Base-by-base conservation (phyloP, 1,139 yeast genomes). In the Suhomyces choctaworum region DNA sequence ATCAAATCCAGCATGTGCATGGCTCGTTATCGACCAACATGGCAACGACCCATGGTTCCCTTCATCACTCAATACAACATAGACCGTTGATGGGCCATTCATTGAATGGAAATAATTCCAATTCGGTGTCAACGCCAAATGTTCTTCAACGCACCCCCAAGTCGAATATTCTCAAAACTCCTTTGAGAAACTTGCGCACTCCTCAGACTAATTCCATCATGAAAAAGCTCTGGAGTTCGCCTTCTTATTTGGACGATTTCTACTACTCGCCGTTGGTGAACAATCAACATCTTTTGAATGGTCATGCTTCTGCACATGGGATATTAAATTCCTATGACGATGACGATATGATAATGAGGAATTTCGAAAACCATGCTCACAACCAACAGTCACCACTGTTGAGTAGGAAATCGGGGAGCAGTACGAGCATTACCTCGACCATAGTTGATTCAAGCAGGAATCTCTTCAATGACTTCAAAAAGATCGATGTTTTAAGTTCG, bases 171-270 rank as follows among this genome's bases (percentile, higher is more conserved):
- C 30, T 46, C 27, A 62, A 56, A 40, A 70, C 75, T n/a, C 75
- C 75, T 11, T 46, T 68, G 35, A 53, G 70, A 36, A 56, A 52
- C 32, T 58, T 66, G 50, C 54, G 61, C 43, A 62, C 76, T 40
- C 76, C 76, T 4, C 65, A 70, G 60, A 55, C 69, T 44, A 41
- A 63, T 56, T 63, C 74, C 6, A 64, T 71, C 23, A 58, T 72
- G 58, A 70, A 66, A 43, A 74, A 70, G 47, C 59, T 75, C 39
- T 74, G 82, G 82, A 73, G 78, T 48, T 78, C 85, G 14, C 87
- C 87, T 3, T 73, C 80, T 5, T 78, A 77, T 48, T 62, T 80
- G 42, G 87, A 81, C 45, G 87, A 80, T 47, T 80, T 80, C 50
- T 79, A 79, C 49, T 74, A 77, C 34, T 77, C 83, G 16, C 86